These are phyloP conservation scores for Trichoderma reesei DNA, from an alignment of 495 filamentous ascomycete genomes.

Conservation along the genomic window DNA sequence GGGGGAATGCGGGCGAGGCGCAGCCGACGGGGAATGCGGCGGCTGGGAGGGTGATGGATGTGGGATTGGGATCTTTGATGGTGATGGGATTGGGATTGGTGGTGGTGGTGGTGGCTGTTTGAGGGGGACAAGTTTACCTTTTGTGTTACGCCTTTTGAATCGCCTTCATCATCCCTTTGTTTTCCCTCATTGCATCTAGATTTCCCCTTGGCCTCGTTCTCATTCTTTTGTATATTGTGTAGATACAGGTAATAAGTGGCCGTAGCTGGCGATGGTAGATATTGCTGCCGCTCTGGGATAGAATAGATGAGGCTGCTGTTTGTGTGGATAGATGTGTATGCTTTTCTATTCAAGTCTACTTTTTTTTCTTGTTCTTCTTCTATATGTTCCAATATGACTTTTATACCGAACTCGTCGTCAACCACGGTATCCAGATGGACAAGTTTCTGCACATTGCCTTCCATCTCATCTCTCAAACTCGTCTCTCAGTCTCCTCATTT, in stretches of 20 bases:
- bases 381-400: background rate
- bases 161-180: too few relatives aligned
- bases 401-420: too few relatives aligned
- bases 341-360: background rate
- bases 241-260: too few relatives aligned
- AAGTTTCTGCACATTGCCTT: too few relatives aligned
- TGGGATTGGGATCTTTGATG: background rate
- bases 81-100: background rate
- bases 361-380: background rate
- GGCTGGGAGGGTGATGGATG: background rate
- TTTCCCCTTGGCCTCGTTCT: too few relatives aligned
- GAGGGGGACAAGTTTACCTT: too few relatives aligned
- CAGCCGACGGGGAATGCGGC: slow-evolving; percentile 10
- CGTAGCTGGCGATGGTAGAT: too few relatives aligned
- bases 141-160: too few relatives aligned
- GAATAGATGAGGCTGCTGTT: background rate
- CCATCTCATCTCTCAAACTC: background rate
- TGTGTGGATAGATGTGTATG: background rate
- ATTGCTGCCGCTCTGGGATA: too few relatives aligned
- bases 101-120: background rate
- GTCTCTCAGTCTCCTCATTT: background rate
- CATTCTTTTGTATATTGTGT: too few relatives aligned
- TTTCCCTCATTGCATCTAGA: too few relatives aligned
- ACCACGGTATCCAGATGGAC: background rate
- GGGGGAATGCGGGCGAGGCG: slow-evolving; percentile 10